Evolutionary conservation across 352 stramenopile genomes (phyloP).

Genomic region (Globisporangium parvum): DNA sequence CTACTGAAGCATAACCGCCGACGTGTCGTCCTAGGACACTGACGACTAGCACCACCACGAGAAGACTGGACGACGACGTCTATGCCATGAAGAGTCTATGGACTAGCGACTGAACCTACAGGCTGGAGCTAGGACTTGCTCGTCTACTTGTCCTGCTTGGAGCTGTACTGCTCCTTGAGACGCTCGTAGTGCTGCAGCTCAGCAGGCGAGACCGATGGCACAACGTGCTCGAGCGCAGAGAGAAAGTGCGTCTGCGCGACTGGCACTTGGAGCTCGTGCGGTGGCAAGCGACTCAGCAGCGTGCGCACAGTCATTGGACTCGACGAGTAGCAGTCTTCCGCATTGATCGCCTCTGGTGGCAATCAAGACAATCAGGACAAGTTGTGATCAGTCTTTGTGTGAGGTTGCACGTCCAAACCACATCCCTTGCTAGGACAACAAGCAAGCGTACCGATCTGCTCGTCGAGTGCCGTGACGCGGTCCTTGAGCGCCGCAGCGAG

Average conservation of each 20-base stretch:
- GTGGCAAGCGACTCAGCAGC: constrained; percentile 52
- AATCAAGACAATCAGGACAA: too few relatives aligned
- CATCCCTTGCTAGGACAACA: background rate
- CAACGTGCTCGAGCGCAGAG: constrained; percentile 44
- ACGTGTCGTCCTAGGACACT: too few relatives aligned
- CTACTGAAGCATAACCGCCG: too few relatives aligned
- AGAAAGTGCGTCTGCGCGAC: constrained; percentile 58
- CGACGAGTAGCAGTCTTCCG: constrained; percentile 75
- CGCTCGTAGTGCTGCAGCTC: constrained; percentile 87
- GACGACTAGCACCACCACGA: too few relatives aligned
- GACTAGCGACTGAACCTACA: too few relatives aligned
- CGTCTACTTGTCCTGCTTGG: constrained; percentile 24
- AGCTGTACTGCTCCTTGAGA: constrained; percentile 83
- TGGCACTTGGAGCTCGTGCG: constrained; percentile 54
- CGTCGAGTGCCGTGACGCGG: constrained; percentile 55
- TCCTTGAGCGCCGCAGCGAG: constrained; percentile 75
- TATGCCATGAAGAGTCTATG: too few relatives aligned
- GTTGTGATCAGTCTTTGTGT: too few relatives aligned
- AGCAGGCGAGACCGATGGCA: constrained; percentile 80
- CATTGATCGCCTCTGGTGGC: constrained; percentile 50
- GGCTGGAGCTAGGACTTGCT: too few relatives aligned
- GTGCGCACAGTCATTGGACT: constrained; percentile 62
- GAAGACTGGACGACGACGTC: too few relatives aligned
- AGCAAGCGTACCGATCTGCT: constrained; percentile 38
- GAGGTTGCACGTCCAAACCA: too few relatives aligned